Evolutionary conservation across 768 basidiomycete species (phyloP), one percentile per base, ranked within the genome.

Genomic region (Boletus patriciae): DNA sequence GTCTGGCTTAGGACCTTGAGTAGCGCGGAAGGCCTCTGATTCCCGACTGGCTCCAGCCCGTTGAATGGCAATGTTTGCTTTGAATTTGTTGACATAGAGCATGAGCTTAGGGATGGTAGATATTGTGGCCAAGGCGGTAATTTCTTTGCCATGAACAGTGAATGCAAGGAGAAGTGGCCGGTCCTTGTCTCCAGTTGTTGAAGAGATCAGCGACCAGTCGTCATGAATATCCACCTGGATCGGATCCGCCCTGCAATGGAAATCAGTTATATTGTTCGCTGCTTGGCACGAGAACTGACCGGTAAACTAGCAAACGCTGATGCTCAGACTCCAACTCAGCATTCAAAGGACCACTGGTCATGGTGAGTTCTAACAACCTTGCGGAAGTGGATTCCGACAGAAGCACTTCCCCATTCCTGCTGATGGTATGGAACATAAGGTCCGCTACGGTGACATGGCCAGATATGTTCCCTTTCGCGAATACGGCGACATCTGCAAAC

Each of bases 21-120:
- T 83, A n/a, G 81, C 79, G 23, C 87, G 79, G 78, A 90, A 94
- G 2, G 87, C 85, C 56, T 80, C 80, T 1, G 92, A 93, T 72
- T 92, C 90, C 38, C 84, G 79, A 59, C 84, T 85, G 3, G 93
- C 93, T 1, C 87, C 90, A 60, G 85, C 82, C 43, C 82, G 79
- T 68, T 94, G 92, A 6, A 80, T 76, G 38, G 87, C 82, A 29
- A 95, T 73, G 65, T 91, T 88, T 27, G 80, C 77, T 60, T 81
- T 81, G 72, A 95, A 89, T 68, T 85, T 92, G 70, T 85, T 85
- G 25, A 77, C 79, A 61, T 93, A 88, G 3, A 83, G 80, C 59
- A 92, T 77, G 21, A 95, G 74, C 65, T 86, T 87, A 1, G 92
- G 90, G 21, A 93, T 82, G 7, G 92, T 87, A 10, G 85, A 82